Evolutionary conservation across 2,329 filamentous ascomycete genomes (phyloP), one percentile per base, ranked within the genome.

Genomic region (Beauveria sp.): DNA sequence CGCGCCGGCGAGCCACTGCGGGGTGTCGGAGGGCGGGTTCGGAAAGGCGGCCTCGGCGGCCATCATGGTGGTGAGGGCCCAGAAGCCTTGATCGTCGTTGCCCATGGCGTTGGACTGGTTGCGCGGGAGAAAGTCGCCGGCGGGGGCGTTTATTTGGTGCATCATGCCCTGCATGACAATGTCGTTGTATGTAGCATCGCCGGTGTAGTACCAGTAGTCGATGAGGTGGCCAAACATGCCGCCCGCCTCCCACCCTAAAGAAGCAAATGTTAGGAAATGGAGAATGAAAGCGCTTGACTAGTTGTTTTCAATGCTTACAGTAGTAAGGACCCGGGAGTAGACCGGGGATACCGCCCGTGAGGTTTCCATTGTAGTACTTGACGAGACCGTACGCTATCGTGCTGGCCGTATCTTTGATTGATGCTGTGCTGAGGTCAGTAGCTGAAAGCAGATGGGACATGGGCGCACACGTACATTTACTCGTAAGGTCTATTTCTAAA

Each of bases 31-130:
- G 0, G 81, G 79, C 8, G 87, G 84, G 68, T 89, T 80, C 0
- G 86, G 86, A 67, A 87, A 91, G 65, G 84, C 85, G 67, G 86
- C 82, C 73, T 92, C 89, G 26, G 86, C 85, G 1, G 88, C 89
- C 16, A 83, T 83, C 76, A 92, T 86, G 55, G 86, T 88, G 0
- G 88, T 83, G 75, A 91, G 80, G 3, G 82, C 88, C 89, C 89
- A 92, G 73, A 91, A 91, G 1, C 87, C 85, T 72, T 88, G 86
- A 67, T 88, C 86, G 65, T 89, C 86, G 71, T 88, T 88, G 64
- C 85, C 85, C 50, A 78, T 68, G 1, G 77, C 78, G 40, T 74
- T 72, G 16, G 80, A 82, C 69, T 84, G 82, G 69, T 85, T 85
- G 7, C 69, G 66, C 2, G 85, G 85, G 83, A 85, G 85, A 70